Percentiles rank a stretch among this genome's conserved stretches.
phyloP scores from a whole-genome alignment of 2,329 filamentous ascomycete genomes.

The Sporothrix mexicana region DNA sequence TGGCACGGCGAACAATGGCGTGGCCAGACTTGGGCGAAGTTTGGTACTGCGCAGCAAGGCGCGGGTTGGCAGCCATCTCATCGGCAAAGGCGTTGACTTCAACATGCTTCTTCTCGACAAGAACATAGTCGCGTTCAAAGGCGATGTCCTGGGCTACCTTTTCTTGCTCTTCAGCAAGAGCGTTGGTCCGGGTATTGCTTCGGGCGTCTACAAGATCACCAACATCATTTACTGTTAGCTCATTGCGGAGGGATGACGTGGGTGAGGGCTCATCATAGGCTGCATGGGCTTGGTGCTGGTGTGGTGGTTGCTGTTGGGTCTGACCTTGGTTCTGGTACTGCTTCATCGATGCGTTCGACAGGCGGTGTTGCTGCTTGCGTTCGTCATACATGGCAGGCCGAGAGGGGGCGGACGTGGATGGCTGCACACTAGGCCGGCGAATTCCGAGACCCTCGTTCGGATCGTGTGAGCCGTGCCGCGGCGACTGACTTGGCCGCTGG shows the following conservation, averaged over 20 bases:
- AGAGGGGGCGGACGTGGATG: conserved; percentile 57
- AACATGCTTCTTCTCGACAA: conserved; percentile 92
- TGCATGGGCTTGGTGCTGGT: conserved; percentile 26
- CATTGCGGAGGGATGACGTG: conserved; percentile 47
- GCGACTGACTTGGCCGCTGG: conserved; percentile 50
- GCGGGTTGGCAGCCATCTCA: conserved; percentile 84
- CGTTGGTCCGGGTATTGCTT: conserved; percentile 20
- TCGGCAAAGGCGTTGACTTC: conserved; percentile 98
- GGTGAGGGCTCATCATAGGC: conserved; percentile 46
- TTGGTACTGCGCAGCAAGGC: conserved; percentile 56
- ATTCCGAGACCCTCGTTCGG: conserved; percentile 58
- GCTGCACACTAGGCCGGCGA: conserved; percentile 53
- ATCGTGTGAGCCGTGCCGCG: conserved; percentile 53
- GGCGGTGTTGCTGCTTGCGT: conserved; percentile 48
- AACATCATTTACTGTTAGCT: conserved; percentile 37
- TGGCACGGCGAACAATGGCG: conserved; percentile 73
- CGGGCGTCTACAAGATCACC: conserved; percentile 31
- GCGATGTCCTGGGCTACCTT: conserved; percentile 83
- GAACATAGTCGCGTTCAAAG: conserved; percentile 91
- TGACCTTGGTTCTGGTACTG: conserved; percentile 37
- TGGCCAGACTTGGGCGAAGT: conserved; percentile 63
- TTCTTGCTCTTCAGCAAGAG: conserved; percentile 60
- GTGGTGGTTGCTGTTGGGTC: conserved; percentile 19
- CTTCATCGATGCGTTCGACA: conserved; percentile 51
- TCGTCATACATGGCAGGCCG: conserved; percentile 49